Evolutionary conservation across 2,329 filamentous ascomycete species (phyloP), one percentile per base, ranked within the genome.

Genomic region (Epichloe bromicola): DNA sequence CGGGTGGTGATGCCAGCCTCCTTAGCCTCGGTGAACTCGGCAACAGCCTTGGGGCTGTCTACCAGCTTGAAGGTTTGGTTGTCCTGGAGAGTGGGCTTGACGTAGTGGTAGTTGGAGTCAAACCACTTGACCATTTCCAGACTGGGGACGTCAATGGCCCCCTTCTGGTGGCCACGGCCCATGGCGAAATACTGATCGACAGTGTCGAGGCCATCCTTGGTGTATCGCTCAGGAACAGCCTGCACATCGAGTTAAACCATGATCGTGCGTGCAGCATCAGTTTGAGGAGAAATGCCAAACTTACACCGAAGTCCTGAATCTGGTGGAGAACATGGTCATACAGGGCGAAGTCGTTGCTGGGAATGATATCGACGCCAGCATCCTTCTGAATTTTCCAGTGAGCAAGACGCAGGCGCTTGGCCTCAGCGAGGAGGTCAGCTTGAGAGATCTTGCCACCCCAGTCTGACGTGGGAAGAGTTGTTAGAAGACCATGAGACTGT

Each of bases 91-190:
- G 93, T 96, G 58, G 93, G 93, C 84, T 97, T 97, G 76, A 97
- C 93, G 73, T 98, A 98, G 82, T 97, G 93, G 85, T 98, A 98
- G 86, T 98, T 98, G 60, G 89, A 95, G 80, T 98, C 93, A 70
- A 98, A 98, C 93, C 93, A 98, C 81, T 98, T 98, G 65, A 98
- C 93, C 93, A 98, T 98, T 81, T 98, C 93, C 73, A 95, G 77
- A 66, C 79, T 81, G 62, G 91, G 88, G 60, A 97, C 93, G 72
- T 98, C 93, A 63, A 97, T 79, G 71, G 87, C 82, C 67, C 83
- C 82, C 83, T 88, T 94, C 76, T 98, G 93, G 76, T 94, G 90
- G 68, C 93, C 93, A 84, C 93, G 88, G 67, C 93, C 93, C 88
- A 98, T 95, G 73, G 93, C 93, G 68, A 98, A 98, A 84, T 96